Evolutionary conservation across 2,329 filamentous ascomycete species (phyloP), one percentile per base, ranked within the genome.

Genomic region (Chaetomiaceae sp.): DNA sequence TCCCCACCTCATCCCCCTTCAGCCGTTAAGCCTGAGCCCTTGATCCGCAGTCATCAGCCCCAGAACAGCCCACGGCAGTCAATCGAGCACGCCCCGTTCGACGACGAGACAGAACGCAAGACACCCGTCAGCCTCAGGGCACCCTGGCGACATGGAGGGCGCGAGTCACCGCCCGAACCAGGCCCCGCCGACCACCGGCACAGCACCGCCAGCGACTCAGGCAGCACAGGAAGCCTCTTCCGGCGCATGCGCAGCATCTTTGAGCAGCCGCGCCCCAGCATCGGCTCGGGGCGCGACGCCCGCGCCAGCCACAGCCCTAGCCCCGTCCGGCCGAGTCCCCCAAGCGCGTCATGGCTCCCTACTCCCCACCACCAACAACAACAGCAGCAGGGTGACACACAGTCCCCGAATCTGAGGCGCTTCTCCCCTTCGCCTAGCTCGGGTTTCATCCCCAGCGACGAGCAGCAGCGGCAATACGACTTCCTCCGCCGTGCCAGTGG

Each of bases 181-280:
- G 34, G 27, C 14, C 12, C 15, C 36, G 5, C 3, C 14, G 6
- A 19, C 39, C 29, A 39, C 47, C 14, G 19, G 23, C 49, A 50
- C n/a, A 20, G 45, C 43, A 47, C 40, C 29, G 31, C 45, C 40
- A 50, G 49, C 40, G 45, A 39, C 12, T 53, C 22, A 12, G 37
- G 27, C 22, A 47, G 55, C 47, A 47, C 33, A 1, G 64, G 63
- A 9, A 65, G 62, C 14, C 59, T 74, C 19, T 74, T 75, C 62
- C 66, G 70, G 47, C 66, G 68, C 29, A 71, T 75, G 67, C 68
- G 72, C 20, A 72, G 61, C 53, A 69, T 75, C 37, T 75, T 74
- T 48, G 72, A 74, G 55, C 62, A 61, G 23, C 55, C 57, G 0
- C 48, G 45, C 2, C 19, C 39, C 15, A 39, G 4, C 36, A 31